Evolutionary conservation across 768 basidiomycete genomes (phyloP), one percentile per base, ranked within the genome.

Genomic region (Tulasnella sp.): DNA sequence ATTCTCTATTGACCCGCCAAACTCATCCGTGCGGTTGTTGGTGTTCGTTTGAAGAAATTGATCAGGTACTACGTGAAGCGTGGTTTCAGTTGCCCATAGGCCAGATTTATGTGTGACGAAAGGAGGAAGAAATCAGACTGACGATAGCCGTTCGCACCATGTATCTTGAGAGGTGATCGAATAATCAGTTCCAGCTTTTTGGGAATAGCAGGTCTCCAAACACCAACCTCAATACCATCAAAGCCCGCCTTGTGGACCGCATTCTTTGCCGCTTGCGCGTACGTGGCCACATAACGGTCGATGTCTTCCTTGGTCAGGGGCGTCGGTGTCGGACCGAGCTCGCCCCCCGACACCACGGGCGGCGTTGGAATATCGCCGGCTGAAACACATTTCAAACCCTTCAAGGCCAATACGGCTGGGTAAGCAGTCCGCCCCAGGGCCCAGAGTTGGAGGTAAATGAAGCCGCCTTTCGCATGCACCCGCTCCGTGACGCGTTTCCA

Each of bases 1-100:
- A 58, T 78, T 79, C 67, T 83, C 79, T 27, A 86, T 70, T 47
- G 76, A 77, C 1, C 87, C 86, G 0, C 86, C 87, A 68, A 84
- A 89, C 45, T 76, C 71, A 67, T 87, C 85, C 5, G 76, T 79
- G 15, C 84, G 75, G 3, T 74, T 65, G 68, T 86, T 86, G 34
- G 72, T 72, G n/a, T 73, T 66, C 26, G 77, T 73, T 64, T 83
- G 81, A 10, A 82, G 61, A 73, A 86, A 85, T 66, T 86, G 82
- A 65, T 86, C 80, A 61, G 69, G 38, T 9, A 70, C 62, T 55
- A 42, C 30, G n/a, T n/a, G n/a, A n/a, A n/a, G n/a, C n/a, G n/a
- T n/a, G n/a, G n/a, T n/a, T n/a, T n/a, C n/a, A 34, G 7, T 63
- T 67, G 67, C 13, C 64, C 63, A 61, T 62, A 53, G 26, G 43